Base-by-base conservation (phyloP, 306 rosid species). In the Lathyrus aphaca region DNA sequence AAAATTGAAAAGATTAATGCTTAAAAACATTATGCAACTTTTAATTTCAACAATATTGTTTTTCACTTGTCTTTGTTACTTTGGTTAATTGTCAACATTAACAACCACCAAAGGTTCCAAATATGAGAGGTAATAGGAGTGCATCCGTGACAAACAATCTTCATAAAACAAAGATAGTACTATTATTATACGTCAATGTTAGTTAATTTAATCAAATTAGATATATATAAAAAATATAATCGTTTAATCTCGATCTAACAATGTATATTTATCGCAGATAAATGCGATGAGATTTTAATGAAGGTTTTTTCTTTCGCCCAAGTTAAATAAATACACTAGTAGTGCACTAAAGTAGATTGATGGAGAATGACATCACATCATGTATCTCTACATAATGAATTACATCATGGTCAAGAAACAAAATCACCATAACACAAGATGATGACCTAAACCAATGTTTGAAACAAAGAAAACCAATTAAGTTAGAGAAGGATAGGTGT, bases 401-500 rank as follows among this genome's bases (percentile, higher is more conserved):
- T 21, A 1, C 18, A 55, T 55, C 57, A 66, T 44, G 66, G 68
- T 66, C 68, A 80, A 43, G 49, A 42, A 71, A 66, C 42, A 80
- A 80, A 75, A 64, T 64, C 49, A 51, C 49, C 69, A 18, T 16
- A 44, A 14, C 10, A 25, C 4, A 16, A 27, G 55, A 59, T 8
- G 72, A 68, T 55, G 62, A 55, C 38, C 19, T 30, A 27, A 70
- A 60, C 14, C 18, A 25, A 71, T 46, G 18, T 46, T n/a, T 5
- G 10, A 5, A 5, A 9, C 0, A 17, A 49, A 10, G 4, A 11
- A 23, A 42, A 68, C 25, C 55, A 64, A 66, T 45, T 51, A 67
- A 50, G 70, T 10, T 40, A 68, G 54, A 76, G 58, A 71, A 64
- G 91, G 88, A 80, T 83, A 80, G 23, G 79, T 76, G 92, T 86